Base-by-base conservation (phyloP, 2,329 filamentous ascomycete species). In the Emericellopsis cladophorae region DNA sequence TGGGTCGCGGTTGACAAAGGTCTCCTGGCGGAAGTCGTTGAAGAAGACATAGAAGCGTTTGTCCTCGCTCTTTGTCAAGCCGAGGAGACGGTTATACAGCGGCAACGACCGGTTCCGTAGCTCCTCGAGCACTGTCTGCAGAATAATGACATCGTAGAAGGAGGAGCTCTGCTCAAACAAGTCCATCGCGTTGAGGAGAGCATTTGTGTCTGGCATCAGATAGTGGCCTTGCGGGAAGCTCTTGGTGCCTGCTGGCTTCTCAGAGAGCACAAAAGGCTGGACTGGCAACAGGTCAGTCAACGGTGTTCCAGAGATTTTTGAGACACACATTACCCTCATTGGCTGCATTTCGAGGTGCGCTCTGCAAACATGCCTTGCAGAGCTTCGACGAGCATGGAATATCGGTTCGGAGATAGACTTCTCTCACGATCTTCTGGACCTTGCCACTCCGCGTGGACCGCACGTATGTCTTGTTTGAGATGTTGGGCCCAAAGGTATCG, bases 31-130 rank as follows among this genome's bases (percentile, higher is more conserved):
- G 56, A 98, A 98, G 53, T 98, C 92, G 59, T 98, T 98, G 75
- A 96, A 96, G 60, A 98, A 98, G 40, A 98, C 86, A 55, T 96
- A 95, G 58, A 95, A 96, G 41, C 90, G 79, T 69, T 98, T 98
- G 49, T 94, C 88, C 52, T 95, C 88, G 54, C 90, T 95, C 62
- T 90, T 94, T 32, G 89, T 94, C 47, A 98, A 69, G 18, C 84
- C 80, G 49, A 96, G 78, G 39, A 98, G 69, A 32, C 92, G 84
- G 60, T 95, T 95, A 66, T 96, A 98, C 31, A 98, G 76, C 34
- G 92, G 92, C 45, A 96, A 64, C 11, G 90, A 96, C 51, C 89
- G 79, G 59, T 95, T 95, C 56, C 88, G 85, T 45, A 98, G 74
- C 65, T 98, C 92, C 61, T 98, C 92, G 12, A 98, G 76, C 5